Base-by-base conservation (phyloP, 768 basidiomycete species). In the Lentinula sp. region DNA sequence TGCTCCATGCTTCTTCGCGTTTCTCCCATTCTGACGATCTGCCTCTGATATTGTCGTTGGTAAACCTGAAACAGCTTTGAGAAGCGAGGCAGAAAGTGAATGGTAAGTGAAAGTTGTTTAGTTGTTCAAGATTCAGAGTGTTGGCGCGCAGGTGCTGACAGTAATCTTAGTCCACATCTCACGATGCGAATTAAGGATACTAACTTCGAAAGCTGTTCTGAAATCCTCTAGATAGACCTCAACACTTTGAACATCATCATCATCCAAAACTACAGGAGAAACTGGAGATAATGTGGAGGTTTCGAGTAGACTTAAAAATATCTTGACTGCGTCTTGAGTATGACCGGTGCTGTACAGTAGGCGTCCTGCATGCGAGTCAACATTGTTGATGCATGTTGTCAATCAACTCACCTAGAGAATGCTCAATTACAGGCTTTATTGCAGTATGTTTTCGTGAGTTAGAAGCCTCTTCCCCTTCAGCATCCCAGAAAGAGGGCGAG, bases 261-360 rank as follows among this genome's bases (percentile, higher is more conserved):
- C 64, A 57, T 62, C 57, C 50, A 63, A 32, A 43, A 42, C 32
- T 37, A 35, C 33, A 64, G 64, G 18, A 64, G 64, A 10, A 62
- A 39, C 9, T 32, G 35, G 20, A 0, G 37, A 32, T 37, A 33
- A 41, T 20, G 69, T 63, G 2, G 81, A 76, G 57, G 82, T 81
- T 59, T 79, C 78, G 20, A 98, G 77, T 15, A 96, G 76, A 0
- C 83, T 79, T 18, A 96, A 70, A 70, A 98, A 98, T 61, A 90
- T 81, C 46, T 79, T 76, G 32, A 95, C 86, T 7, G 96, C 94
- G 6, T 81, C 84, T 50, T 80, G 78, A 32, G 89, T 81, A 67
- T 95, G 86, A 10, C 95, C 95, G n/a, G 90, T 88, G 0, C 92
- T 93, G 70, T 97, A 98, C 42, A 94, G 76, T 63, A 98, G 74